phyloP scores from a whole-genome alignment of 805 yeast species.

The Metschnikowia rubicola region DNA sequence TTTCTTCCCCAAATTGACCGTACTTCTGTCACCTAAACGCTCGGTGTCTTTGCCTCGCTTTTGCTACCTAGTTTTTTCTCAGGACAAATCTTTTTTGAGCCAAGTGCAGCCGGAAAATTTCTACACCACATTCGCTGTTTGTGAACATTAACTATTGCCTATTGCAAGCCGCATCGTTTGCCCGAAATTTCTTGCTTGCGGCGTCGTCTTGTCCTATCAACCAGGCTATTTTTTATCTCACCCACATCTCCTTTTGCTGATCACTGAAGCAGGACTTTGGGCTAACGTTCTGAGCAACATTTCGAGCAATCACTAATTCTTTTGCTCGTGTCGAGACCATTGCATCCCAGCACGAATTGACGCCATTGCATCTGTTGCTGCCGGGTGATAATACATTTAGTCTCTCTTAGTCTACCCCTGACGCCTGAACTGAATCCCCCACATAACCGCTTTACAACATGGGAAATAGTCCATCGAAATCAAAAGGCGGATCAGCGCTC shows the following conservation, averaged over 20 bases:
- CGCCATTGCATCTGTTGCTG: too few species aligned
- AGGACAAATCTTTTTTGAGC: not conserved
- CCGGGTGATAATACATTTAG: too few species aligned
- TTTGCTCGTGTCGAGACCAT: too few species aligned
- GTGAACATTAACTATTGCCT: not conserved
- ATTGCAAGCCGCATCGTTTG: too few species aligned
- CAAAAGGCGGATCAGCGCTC: slow-evolving; percentile 42
- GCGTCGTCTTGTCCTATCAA: not conserved
- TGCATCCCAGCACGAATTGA: too few species aligned
- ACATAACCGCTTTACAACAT: slow-evolving; percentile 20
- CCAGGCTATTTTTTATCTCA: not conserved
- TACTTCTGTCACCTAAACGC: not conserved
- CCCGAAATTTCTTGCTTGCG: not conserved
- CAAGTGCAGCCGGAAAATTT: not conserved
- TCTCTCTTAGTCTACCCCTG: too few species aligned
- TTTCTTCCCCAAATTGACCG: not conserved
- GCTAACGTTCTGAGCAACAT: too few species aligned
- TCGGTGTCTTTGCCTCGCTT: slow-evolving; percentile 3
- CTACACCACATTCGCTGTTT: slow-evolving; percentile 4
- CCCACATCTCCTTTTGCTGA: not conserved
- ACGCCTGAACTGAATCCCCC: not conserved
- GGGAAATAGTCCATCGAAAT: slow-evolving; percentile 54
- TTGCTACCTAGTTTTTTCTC: slow-evolving; percentile 1
- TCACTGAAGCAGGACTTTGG: too few species aligned
- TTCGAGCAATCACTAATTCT: too few species aligned